Percentiles rank a stretch among this genome's conserved stretches.
These are phyloP conservation scores for Hypoxylon sp. DNA, from an alignment of 2,329 filamentous ascomycete genomes.

Conservation along the genomic window DNA sequence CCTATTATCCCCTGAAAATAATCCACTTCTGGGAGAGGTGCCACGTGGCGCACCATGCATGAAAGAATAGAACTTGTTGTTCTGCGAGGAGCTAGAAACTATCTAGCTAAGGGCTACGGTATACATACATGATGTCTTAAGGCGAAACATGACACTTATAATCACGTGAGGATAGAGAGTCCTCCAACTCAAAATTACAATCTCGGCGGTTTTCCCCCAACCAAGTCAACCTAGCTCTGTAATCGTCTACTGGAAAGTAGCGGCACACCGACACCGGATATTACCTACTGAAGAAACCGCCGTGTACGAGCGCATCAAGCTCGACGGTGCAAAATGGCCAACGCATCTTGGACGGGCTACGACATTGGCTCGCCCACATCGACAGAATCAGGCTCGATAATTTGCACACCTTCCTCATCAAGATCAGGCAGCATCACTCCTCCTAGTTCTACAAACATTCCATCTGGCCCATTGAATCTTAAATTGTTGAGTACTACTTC, in stretches of 20 bases:
- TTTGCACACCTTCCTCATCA: constrained; percentile 39
- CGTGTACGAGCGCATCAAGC: constrained; percentile 21
- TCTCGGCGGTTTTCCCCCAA: no score
- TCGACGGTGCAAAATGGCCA: constrained; percentile 30
- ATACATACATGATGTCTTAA: no score
- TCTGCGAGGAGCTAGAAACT: no score
- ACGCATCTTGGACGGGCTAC: constrained; percentile 17
- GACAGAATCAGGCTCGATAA: constrained; percentile 29
- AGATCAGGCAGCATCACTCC: constrained; percentile 28
- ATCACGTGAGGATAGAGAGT: no score
- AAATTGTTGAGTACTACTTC: constrained; percentile 36
- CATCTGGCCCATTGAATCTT: constrained; percentile 30
- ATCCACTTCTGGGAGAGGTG: no score
- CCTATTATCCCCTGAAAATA: no score
- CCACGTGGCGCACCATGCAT: no score
- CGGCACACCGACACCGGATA: constrained; percentile 20
- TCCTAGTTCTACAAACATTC: constrained; percentile 24
- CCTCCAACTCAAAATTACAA: no score
- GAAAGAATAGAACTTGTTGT: no score
- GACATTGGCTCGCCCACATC: constrained; percentile 26
- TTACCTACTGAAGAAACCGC: constrained; percentile 27
- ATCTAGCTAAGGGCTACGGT: no score
- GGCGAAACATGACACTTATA: no score
- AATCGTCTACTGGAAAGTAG: constrained; percentile 23
- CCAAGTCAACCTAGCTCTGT: constrained; percentile 18